These are phyloP conservation scores for Candida albicans DNA, from an alignment of 1,139 yeast genomes.

Conservation along the genomic window DNA sequence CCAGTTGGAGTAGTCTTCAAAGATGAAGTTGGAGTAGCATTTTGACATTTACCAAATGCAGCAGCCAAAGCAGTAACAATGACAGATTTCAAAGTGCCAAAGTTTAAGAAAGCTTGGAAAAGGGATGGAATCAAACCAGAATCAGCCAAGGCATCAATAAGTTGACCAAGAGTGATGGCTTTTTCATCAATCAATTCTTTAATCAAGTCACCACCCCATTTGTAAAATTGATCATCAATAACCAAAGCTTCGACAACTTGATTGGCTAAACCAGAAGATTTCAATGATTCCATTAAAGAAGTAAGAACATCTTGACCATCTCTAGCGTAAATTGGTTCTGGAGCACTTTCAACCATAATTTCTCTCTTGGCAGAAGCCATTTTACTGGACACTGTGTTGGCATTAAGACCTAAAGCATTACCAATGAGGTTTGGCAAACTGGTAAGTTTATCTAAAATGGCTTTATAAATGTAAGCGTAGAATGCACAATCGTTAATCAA, in stretches of 20 bases:
- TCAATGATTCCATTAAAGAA: conserved; percentile 47
- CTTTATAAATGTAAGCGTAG: conserved; percentile 41
- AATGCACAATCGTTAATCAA: conserved; percentile 43
- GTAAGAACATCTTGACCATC: conserved; percentile 26
- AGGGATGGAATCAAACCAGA: conserved; percentile 44
- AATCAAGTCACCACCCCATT: conserved; percentile 43
- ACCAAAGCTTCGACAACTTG: conserved; percentile 43
- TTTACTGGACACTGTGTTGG: conserved; percentile 20
- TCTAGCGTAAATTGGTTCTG: conserved; percentile 13
- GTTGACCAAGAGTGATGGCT: conserved; percentile 30
- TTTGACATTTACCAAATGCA: conserved; percentile 43
- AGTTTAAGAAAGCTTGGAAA: conserved; percentile 41
- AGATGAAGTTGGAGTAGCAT: conserved; percentile 26
- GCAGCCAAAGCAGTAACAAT: conserved; percentile 49
- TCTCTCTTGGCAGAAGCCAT: conserved; percentile 16
- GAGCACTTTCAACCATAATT: conserved; percentile 6
- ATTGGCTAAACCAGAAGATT: conserved; percentile 45
- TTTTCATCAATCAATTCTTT: conserved; percentile 29
- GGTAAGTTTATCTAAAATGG: conserved; percentile 33
- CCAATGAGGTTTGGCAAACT: conserved; percentile 32
- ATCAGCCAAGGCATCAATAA: conserved; percentile 31
- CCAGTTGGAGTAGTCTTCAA: conserved; percentile 18
- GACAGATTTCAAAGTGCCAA: conserved; percentile 41
- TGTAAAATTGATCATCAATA: conserved; percentile 40
- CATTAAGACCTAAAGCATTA: conserved; percentile 22